phyloP scores from a whole-genome alignment of 2,329 filamentous ascomycete genomes.

The Aspergillus proliferans region DNA sequence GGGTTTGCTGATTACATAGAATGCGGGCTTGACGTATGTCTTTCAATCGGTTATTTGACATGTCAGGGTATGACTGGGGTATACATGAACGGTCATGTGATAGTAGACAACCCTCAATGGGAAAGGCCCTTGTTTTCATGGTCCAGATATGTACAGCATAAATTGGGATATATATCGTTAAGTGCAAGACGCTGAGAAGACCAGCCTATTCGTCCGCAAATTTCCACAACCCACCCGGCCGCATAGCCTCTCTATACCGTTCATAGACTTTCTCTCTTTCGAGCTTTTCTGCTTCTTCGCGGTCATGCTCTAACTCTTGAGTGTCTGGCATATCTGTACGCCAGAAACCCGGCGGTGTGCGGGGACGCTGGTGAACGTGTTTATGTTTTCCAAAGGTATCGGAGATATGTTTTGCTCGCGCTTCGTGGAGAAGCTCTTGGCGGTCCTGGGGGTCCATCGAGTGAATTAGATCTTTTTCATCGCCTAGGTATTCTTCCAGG shows the following conservation, averaged over 20 bases:
- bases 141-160: too few relatives aligned
- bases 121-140: too few relatives aligned
- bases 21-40: too few relatives aligned
- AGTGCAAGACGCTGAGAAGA: too few relatives aligned
- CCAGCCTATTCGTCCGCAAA: conserved; percentile 67
- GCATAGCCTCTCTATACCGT: conserved; percentile 75
- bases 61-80: too few relatives aligned
- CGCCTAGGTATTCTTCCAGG: conserved; percentile 52
- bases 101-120: too few relatives aligned
- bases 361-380: conserved; percentile 63
- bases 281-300: conserved; percentile 56
- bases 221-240: conserved; percentile 66
- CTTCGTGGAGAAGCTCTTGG: conserved; percentile 64
- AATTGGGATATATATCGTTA: too few relatives aligned
- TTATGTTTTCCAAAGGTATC: conserved; percentile 72
- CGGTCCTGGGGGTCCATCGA: conserved; percentile 56
- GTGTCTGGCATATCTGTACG: conserved; percentile 81
- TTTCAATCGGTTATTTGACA: too few relatives aligned
- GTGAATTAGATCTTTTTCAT: conserved; percentile 28
- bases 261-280: conserved; percentile 62
- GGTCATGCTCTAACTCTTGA: conserved; percentile 66
- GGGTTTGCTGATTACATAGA: too few relatives aligned
- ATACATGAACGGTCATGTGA: too few relatives aligned
- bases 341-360: conserved; percentile 85
- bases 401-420: conserved; percentile 65